These are phyloP conservation scores for Metschnikowia lochheadii DNA, from an alignment of 805 yeast genomes.

Conservation along the genomic window DNA sequence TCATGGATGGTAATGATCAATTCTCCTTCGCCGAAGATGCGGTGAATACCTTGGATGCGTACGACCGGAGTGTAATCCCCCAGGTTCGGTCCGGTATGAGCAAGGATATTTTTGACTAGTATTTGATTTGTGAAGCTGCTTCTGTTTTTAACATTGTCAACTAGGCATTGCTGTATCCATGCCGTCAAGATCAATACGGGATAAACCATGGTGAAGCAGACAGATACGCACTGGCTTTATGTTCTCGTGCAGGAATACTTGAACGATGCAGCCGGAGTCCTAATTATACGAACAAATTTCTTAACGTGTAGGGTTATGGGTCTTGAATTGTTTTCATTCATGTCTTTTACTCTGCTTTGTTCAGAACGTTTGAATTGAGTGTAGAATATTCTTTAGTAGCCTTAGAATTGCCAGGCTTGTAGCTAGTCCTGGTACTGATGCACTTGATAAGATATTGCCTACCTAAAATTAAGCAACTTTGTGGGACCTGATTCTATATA, in stretches of 20 bases:
- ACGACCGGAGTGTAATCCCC: conserved; percentile 23
- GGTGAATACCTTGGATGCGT: conserved; percentile 25
- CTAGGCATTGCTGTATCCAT: conserved; percentile 11
- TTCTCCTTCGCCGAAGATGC: conserved; percentile 20
- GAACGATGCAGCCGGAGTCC: neutral
- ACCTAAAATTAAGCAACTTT: neutral
- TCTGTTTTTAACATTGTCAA: conserved; percentile 3
- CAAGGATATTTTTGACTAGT: conserved; percentile 17
- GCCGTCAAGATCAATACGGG: conserved; percentile 15
- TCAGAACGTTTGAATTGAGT: too few species aligned
- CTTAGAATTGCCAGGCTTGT: neutral
- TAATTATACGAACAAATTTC: too few species aligned
- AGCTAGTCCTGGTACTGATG: neutral
- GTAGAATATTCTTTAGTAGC: neutral
- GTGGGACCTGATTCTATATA: neutral
- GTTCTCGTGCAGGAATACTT: neutral
- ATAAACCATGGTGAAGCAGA: conserved; percentile 8
- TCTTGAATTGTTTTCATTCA: too few species aligned
- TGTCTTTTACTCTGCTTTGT: too few species aligned
- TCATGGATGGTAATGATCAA: conserved; percentile 33
- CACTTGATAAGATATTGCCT: neutral
- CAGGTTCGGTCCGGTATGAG: conserved; percentile 7
- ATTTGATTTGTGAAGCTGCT: conserved; percentile 4
- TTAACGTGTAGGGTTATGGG: neutral
- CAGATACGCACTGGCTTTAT: neutral